phyloP scores from a whole-genome alignment of 306 rosid genomes.

The Dryas octopetala region DNA sequence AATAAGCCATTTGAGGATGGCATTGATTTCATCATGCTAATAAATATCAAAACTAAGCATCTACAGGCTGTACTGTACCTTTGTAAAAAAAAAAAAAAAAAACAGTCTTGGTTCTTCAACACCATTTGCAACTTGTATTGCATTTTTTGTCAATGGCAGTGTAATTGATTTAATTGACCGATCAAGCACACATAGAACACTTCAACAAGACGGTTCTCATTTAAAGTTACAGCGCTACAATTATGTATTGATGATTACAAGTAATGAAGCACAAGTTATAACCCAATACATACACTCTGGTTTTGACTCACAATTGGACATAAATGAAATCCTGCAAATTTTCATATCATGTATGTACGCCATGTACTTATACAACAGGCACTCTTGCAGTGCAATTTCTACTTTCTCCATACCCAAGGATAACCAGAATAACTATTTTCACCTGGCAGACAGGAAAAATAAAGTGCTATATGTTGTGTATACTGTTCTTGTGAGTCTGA shows the following conservation, averaged over 20 bases:
- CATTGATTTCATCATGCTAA: background rate
- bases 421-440: background rate
- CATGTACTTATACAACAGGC: background rate
- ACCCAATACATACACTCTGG: background rate
- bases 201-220: background rate
- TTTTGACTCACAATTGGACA: background rate
- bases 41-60: background rate
- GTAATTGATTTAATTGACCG: background rate
- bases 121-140: background rate
- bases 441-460: background rate
- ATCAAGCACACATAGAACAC: background rate
- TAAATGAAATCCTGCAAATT: background rate
- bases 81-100: background rate
- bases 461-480: background rate
- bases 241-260: background rate
- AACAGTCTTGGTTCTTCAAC: too few species aligned
- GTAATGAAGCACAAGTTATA: background rate
- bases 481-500: slow-evolving; percentile 11
- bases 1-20: background rate
- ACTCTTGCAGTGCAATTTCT: background rate
- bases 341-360: background rate
- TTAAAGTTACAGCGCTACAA: background rate
- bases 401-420: background rate
- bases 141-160: background rate
- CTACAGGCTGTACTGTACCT: background rate